A percentile compares a stretch with the other conserved stretches of the same genome.
These are phyloP conservation scores for Leucocoprinus sp. DNA, from an alignment of 768 basidiomycete genomes.

Conservation along the genomic window DNA sequence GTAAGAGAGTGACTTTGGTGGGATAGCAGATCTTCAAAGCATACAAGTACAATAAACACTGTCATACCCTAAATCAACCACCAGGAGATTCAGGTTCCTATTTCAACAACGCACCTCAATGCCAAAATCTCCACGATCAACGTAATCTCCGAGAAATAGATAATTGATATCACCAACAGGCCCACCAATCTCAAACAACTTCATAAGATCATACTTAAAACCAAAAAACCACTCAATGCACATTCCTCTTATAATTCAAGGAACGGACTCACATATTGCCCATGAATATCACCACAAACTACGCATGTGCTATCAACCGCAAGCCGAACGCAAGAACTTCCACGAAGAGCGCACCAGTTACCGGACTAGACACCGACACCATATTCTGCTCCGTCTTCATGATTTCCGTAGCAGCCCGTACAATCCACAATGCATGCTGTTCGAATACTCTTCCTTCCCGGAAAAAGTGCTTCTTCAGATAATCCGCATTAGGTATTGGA, in stretches of 20 bases:
- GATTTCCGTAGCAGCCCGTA: conserved; percentile 58
- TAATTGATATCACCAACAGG: conserved; percentile 75
- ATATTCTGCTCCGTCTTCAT: conserved; percentile 77
- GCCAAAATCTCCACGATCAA: conserved; percentile 92
- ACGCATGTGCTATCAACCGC: neutral
- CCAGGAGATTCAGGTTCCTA: neutral
- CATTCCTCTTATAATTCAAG: neutral
- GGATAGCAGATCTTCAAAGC: conserved; percentile 90
- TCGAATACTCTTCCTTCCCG: conserved; percentile 79
- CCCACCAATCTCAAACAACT: conserved; percentile 93
- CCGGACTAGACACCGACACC: conserved; percentile 78
- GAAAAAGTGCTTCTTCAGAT: conserved; percentile 86
- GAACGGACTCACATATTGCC: conserved; percentile 71
- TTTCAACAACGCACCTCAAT: conserved; percentile 35
- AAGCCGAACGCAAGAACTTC: conserved; percentile 3
- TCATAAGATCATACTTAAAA: conserved; percentile 93
- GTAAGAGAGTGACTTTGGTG: conserved; percentile 69
- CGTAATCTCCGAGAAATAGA: conserved; percentile 94
- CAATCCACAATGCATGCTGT: conserved; percentile 76
- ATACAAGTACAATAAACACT: conserved; percentile 91
- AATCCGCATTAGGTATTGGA: conserved; percentile 63
- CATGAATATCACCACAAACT: conserved; percentile 98
- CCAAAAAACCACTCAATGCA: neutral
- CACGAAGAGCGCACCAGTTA: conserved; percentile 75
- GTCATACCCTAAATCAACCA: conserved; percentile 17